Base-by-base conservation (phyloP, 106 monocot genomes). In the Ottelia alismoides region DNA sequence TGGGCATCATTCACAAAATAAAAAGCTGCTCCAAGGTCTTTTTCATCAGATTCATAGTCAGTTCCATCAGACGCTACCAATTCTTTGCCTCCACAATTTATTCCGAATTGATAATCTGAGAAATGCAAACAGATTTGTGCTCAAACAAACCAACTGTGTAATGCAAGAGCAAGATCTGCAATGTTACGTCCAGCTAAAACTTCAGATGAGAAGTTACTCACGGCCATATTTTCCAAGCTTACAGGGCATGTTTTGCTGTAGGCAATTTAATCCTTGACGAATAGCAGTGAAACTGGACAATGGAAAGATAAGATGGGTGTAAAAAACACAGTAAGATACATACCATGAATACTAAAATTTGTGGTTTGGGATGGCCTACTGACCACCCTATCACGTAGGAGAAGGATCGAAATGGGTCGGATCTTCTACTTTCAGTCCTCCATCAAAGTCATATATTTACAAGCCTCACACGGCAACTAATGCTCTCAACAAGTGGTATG, bases 61-160 rank as follows among this genome's bases (percentile, higher is more conserved):
- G 52, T 74, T 25, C 79, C 71, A 67, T 85, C 78, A 52, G 31
- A 52, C 25, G 61, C 67, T 16, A 79, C 50, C 14, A 31, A 43
- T 70, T n/a, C 67, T 56, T 27, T 63, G 25, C 88, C 76, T 47
- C 96, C 88, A 72, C 96, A 96, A 1, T 76, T 84, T 63, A 96
- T 73, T 28, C 71, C 88, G 70, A 96, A 79, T 3, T 64, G 58
- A 58, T 48, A 79, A 74, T 78, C 96, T 96, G 69, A 2, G 73
- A 6, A 20, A 29, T 18, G 9, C 25, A 30, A 30, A 22, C n/a
- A 17, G 19, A 24, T 18, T 22, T 1, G 25, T 22, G 28, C 21
- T 27, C 7, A 4, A 25, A 12, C 10, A 31, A 3, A 27, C 14
- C 17, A 2, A 29, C 30, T 6, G 0, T 0, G 60, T 25, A 18